These are phyloP conservation scores for Pterothamnion heteromorphum DNA, from an alignment of 31 red algal genomes.

Conservation along the genomic window DNA sequence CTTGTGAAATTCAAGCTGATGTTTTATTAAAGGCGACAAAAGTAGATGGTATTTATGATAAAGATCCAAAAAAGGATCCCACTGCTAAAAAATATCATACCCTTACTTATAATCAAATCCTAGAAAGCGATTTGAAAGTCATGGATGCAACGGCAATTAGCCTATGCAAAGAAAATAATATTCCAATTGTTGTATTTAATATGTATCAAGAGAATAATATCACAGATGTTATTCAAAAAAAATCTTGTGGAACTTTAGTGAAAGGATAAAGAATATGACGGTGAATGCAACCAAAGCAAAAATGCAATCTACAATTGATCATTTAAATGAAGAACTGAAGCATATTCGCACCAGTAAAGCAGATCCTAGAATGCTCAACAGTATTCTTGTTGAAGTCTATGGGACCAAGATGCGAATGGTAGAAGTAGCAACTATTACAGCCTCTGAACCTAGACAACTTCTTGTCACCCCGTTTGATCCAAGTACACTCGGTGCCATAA, in stretches of 20 bases:
- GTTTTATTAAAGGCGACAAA: slow-evolving; percentile 26
- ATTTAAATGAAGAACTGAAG: slow-evolving; percentile 4
- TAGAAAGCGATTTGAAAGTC: neutral
- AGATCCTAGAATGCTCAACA: neutral
- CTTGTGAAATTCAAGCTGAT: neutral
- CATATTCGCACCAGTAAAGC: slow-evolving; percentile 23
- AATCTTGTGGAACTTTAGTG: neutral
- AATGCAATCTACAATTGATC: neutral
- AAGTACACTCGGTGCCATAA: neutral
- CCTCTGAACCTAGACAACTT: neutral
- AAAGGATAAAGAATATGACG: neutral
- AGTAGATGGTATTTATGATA: slow-evolving; percentile 20
- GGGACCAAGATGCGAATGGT: neutral
- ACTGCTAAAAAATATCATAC: neutral
- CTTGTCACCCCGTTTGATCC: slow-evolving; percentile 27
- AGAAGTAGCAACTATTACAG: neutral
- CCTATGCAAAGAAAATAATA: neutral
- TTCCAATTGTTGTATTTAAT: slow-evolving; percentile 28
- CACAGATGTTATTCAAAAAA: neutral
- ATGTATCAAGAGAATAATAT: neutral
- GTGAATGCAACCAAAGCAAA: neutral
- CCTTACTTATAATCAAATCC: neutral
- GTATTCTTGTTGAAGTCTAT: slow-evolving; percentile 29
- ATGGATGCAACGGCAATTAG: slow-evolving; percentile 25
- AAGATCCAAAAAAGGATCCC: slow-evolving; percentile 16